Evolutionary conservation across 345 rosid genomes (phyloP).

Genomic region (Eucalyptus erythrocorys): DNA sequence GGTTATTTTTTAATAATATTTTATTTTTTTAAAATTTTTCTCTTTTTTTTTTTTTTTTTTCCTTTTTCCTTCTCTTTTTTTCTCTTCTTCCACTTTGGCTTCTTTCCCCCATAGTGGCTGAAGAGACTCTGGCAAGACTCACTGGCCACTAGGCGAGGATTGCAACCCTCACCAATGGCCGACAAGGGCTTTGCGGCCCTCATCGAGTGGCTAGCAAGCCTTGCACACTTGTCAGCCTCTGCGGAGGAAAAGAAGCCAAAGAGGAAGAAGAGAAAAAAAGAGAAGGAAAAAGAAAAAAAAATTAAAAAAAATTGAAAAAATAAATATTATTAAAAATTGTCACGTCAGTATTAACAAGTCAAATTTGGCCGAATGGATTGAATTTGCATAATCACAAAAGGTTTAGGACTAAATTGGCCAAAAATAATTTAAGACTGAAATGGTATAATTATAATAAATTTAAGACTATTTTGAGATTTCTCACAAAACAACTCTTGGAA

Average conservation of each 20-base stretch:
- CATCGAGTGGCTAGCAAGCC: accelerated
- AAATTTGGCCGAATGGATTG: accelerated
- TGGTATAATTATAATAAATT: accelerated
- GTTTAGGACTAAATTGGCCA: accelerated
- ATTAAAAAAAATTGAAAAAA: too few species aligned
- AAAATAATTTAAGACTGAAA: too few species aligned
- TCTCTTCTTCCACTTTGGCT: too few species aligned
- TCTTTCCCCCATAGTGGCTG: too few species aligned
- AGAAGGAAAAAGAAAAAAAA: too few species aligned
- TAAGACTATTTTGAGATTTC: too few species aligned
- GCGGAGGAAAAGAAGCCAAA: too few species aligned
- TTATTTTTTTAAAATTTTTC: accelerated
- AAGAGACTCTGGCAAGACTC: accelerated
- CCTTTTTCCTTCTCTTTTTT: accelerated
- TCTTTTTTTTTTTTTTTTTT: accelerated
- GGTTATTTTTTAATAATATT: too few species aligned
- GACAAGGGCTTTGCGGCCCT: accelerated
- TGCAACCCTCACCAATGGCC: accelerated
- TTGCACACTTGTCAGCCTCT: too few species aligned
- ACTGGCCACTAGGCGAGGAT: accelerated
- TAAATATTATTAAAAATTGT: accelerated
- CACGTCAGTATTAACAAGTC: accelerated
- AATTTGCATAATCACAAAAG: too few species aligned
- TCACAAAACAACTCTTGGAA: too few species aligned
- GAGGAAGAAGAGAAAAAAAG: too few species aligned